Conservation (phyloP, 139 green algal species). For the Chlorella sp. region DNA sequence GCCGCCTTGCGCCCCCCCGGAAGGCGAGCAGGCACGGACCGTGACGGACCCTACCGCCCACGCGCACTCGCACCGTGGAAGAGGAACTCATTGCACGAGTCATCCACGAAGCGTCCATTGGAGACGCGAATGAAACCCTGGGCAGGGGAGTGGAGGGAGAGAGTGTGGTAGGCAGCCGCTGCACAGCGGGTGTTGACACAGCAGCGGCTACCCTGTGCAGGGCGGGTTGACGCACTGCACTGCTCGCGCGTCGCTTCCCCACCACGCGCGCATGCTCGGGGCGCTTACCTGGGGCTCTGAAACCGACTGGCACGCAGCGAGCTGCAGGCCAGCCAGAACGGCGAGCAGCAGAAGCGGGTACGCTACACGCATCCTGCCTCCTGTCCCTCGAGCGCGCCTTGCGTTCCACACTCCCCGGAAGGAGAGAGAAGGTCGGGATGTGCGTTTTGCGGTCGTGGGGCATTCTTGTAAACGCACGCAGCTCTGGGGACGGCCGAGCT, state of each 20-base stretch:
- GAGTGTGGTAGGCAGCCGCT: not conserved
- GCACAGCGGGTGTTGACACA: not conserved
- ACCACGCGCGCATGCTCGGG: not conserved
- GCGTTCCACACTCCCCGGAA: too few species aligned
- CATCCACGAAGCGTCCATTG: constrained; percentile 9
- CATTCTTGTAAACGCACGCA: too few species aligned
- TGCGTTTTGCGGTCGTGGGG: too few species aligned
- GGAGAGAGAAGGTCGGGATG: too few species aligned
- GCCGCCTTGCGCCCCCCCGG: too few species aligned
- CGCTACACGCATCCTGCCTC: too few species aligned
- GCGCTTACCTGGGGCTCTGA: not conserved
- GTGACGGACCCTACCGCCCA: not conserved
- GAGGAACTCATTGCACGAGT: not conserved
- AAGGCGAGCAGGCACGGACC: not conserved
- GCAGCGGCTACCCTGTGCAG: not conserved
- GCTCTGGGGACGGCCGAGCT: too few species aligned
- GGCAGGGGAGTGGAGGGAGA: not conserved
- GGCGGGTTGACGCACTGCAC: too few species aligned
- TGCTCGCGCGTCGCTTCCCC: not conserved
- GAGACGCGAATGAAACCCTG: constrained; percentile 17
- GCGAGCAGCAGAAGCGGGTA: not conserved
- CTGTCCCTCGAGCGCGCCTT: too few species aligned
- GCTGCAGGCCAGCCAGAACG: not conserved
- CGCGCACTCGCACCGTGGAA: not conserved
- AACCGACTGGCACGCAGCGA: not conserved